Evolutionary conservation across 2,329 filamentous ascomycete genomes (phyloP), one percentile per base, ranked within the genome.

Genomic region (Basipetospora sp.): DNA sequence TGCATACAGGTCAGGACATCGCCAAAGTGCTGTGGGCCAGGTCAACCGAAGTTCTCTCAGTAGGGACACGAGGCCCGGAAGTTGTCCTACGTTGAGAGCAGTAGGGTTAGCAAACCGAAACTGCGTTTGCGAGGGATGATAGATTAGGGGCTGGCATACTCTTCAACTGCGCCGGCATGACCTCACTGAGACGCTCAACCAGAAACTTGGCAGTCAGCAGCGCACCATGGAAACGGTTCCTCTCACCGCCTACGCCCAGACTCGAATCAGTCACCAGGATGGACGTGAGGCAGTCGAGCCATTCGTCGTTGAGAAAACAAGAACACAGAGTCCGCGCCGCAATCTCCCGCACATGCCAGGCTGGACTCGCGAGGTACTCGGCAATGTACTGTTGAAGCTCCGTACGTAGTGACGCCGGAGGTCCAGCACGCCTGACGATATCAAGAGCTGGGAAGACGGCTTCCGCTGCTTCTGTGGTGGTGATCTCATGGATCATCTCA

Each of bases 361-460:
- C 71, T 1, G 69, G 69, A 43, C 77, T 85, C 9, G 64, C 69
- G 3, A 85, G 63, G 39, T 87, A 76, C 30, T 62, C 64, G 5
- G 67, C 55, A 6, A 88, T 73, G 33, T 71, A 64, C 3, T 55
- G 48, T 46, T 71, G 66, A 4, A 86, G 68, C 33, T 69, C 63
- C 2, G 63, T 57, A 2, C 68, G 62, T 41, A 71, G 57, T 3
- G 64, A 52, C 17, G 69, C 64, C 0, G 81, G 80, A 1, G 82
- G 74, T 0, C 74, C 72, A 9, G 78, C 77, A 37, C 82, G 71
- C 34, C 81, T 74, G 35, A 90, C 67, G 26, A 92, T 80, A 47
- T 88, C 81, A n/a, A 92, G 60, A 1, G 80, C 82, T 0, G 84
- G 83, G 49, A 90, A 88, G 3, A 88, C 80, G 1, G 77, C 78